A percentile compares a stretch with the other conserved stretches of the same genome.
Conservation (phyloP, 495 filamentous ascomycete species). For the Durotheca rogersii region DNA sequence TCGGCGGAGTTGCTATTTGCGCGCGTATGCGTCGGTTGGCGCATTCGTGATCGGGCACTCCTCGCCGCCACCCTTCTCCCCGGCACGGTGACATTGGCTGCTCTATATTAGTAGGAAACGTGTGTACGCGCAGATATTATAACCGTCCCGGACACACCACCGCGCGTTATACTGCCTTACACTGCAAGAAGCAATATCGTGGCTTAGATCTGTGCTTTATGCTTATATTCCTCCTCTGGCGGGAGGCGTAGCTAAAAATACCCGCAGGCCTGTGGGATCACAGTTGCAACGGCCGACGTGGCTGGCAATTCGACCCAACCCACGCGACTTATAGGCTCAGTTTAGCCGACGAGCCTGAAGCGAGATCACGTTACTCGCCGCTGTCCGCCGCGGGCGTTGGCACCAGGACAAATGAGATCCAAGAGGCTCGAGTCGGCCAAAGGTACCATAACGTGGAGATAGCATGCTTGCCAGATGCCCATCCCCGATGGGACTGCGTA, state of each 20-base stretch:
- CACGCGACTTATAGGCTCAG: constrained; percentile 12
- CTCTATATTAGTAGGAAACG: neutral
- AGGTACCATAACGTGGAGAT: constrained; percentile 10
- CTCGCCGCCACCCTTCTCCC: neutral
- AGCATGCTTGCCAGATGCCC: constrained; percentile 24
- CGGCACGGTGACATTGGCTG: constrained; percentile 12
- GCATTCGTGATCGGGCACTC: too few relatives aligned
- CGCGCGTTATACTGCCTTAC: constrained; percentile 17
- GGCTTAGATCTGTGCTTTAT: constrained; percentile 1
- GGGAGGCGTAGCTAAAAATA: constrained; percentile 1
- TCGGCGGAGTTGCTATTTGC: too few relatives aligned
- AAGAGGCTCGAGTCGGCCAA: constrained; percentile 10
- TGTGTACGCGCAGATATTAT: constrained; percentile 6
- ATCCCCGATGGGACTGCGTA: constrained; percentile 26
- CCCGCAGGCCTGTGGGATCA: too few relatives aligned
- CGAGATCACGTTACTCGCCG: constrained; percentile 28
- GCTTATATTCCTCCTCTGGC: constrained; percentile 21
- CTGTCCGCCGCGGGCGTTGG: constrained; percentile 14
- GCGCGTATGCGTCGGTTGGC: too few relatives aligned
- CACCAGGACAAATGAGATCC: too few relatives aligned
- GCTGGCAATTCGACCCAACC: constrained; percentile 14
- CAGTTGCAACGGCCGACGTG: constrained; percentile 4
- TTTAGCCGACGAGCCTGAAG: constrained; percentile 29
- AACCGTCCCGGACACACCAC: constrained; percentile 6
- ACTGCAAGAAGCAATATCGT: constrained; percentile 14